These are phyloP conservation scores for Gigaspora rosea DNA, from an alignment of 192 early-diverging fungal genomes.

Conservation along the genomic window DNA sequence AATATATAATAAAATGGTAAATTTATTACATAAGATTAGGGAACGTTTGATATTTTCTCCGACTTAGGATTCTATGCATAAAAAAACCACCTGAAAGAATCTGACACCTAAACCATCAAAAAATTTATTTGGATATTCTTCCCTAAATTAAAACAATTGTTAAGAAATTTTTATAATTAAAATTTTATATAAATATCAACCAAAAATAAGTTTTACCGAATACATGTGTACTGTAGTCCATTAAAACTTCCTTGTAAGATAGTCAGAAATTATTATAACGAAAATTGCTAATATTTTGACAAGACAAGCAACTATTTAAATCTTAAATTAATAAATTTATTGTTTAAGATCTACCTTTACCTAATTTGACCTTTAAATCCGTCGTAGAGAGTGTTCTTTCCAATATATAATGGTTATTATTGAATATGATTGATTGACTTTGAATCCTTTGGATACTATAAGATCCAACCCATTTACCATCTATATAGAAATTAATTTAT, in stretches of 20 bases:
- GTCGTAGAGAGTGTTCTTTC: neutral
- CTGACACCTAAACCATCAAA: too few relatives aligned
- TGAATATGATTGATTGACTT: slow-evolving; percentile 10
- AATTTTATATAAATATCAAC: neutral
- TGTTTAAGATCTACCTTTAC: neutral
- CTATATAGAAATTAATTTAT: slow-evolving; percentile 17
- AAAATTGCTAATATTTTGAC: slow-evolving; percentile 13
- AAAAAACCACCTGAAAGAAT: too few relatives aligned
- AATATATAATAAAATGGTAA: too few relatives aligned
- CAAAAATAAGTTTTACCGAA: neutral
- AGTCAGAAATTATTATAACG: slow-evolving; percentile 17
- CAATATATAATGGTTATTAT: slow-evolving; percentile 25
- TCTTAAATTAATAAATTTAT: neutral
- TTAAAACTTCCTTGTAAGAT: slow-evolving; percentile 9
- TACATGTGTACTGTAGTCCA: too few relatives aligned
- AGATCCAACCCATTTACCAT: slow-evolving; percentile 17
- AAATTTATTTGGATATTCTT: too few relatives aligned
- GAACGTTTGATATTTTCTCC: too few relatives aligned
- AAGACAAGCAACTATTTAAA: neutral
- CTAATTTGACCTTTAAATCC: slow-evolving; percentile 17
- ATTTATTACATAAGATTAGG: too few relatives aligned
- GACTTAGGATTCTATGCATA: too few relatives aligned
- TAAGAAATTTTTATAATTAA: too few relatives aligned
- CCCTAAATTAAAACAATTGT: too few relatives aligned
- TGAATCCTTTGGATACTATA: neutral